Conservation (phyloP, 371 early-diverging fungal genomes). For the Mucor piriformis region DNA sequence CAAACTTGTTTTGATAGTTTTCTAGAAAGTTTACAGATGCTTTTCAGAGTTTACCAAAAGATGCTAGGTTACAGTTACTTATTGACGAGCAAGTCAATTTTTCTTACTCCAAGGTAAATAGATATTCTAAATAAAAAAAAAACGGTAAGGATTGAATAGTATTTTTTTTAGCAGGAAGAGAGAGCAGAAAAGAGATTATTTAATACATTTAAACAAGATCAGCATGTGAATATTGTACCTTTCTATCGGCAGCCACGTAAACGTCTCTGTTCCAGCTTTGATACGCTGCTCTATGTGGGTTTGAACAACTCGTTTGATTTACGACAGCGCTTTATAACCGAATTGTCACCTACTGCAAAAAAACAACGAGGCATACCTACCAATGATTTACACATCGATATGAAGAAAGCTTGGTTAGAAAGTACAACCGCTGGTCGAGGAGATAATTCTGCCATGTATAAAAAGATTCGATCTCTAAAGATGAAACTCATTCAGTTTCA, state of each 20-base stretch:
- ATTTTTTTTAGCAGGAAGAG: background rate
- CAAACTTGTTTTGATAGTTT: too few relatives aligned
- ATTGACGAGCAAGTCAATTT: conserved; percentile 6
- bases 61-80: conserved; percentile 2
- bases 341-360: conserved; percentile 6
- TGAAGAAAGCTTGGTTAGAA: background rate
- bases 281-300: conserved; percentile 8
- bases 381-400: background rate
- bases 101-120: background rate
- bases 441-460: background rate
- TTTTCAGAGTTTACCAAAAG: conserved; percentile 9
- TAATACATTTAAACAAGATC: background rate
- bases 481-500: conserved; percentile 75
- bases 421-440: background rate
- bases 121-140: background rate
- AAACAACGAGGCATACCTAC: background rate
- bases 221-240: background rate
- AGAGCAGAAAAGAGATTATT: background rate
- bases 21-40: conserved; percentile 19
- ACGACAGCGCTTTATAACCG: conserved; percentile 11
- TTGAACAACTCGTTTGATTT: conserved; percentile 8
- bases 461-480: conserved; percentile 2
- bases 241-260: background rate
- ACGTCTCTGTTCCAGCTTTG: conserved; percentile 13
- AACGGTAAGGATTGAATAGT: background rate